Evolutionary conservation across 352 stramenopile genomes (phyloP).

Genomic region (Peronospora belbahrii): DNA sequence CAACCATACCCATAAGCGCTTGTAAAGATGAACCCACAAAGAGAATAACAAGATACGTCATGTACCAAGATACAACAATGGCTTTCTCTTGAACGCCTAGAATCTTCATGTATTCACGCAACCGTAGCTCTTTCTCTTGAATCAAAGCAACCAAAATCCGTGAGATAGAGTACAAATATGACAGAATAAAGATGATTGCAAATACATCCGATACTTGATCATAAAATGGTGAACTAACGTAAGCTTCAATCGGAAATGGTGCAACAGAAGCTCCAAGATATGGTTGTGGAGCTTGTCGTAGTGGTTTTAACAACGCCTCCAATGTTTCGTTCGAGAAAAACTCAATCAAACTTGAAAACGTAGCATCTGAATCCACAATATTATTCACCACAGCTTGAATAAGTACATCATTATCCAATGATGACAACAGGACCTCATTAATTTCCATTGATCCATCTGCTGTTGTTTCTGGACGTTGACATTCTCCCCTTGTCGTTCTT

Average conservation of each 20-base stretch:
- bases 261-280: slow-evolving; percentile 36
- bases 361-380: slow-evolving; percentile 10
- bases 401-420: slow-evolving; percentile 38
- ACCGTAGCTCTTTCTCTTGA: slow-evolving; percentile 86
- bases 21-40: slow-evolving; percentile 58
- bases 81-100: slow-evolving; percentile 81
- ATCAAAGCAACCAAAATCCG: slow-evolving; percentile 85
- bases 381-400: slow-evolving; percentile 24
- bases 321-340: slow-evolving; percentile 23
- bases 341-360: slow-evolving; percentile 19
- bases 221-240: slow-evolving; percentile 67
- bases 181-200: slow-evolving; percentile 86
- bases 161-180: slow-evolving; percentile 87
- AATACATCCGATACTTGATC: slow-evolving; percentile 63
- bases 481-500: slow-evolving; percentile 14
- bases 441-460: slow-evolving; percentile 21
- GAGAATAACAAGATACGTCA: slow-evolving; percentile 83
- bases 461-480: slow-evolving; percentile 13
- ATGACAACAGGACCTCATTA: slow-evolving; percentile 27
- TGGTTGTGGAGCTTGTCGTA: slow-evolving; percentile 53
- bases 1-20: slow-evolving; percentile 33
- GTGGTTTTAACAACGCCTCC: slow-evolving; percentile 35
- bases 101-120: slow-evolving; percentile 91
- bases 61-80: slow-evolving; percentile 62
- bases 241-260: slow-evolving; percentile 50